Evolutionary conservation across 768 basidiomycete species (phyloP), one percentile per base, ranked within the genome.

Genomic region (Phylloporus arenicola): DNA sequence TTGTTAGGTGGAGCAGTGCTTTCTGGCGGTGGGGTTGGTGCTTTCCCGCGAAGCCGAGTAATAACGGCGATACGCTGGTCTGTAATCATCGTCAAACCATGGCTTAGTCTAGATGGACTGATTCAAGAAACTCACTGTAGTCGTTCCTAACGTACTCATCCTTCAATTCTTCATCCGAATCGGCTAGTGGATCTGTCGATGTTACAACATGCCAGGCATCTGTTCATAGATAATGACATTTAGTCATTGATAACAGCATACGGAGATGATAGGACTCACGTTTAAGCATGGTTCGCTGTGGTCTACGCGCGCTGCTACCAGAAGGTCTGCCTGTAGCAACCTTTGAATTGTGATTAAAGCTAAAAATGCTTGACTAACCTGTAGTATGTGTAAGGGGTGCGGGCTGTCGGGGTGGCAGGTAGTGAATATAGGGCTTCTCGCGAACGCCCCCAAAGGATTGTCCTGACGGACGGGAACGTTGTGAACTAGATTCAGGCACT

Each of bases 181-280:
- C 85, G 12, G 68, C 71, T 14, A 88, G 70, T 14, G 86, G 83
- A 60, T 89, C 86, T 31, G 75, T 74, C 24, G 76, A 78, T 34
- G 74, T 75, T 25, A 82, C 75, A 29, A 79, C 69, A 58, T 84
- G 80, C 86, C 85, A 89, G 7, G 87, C 86, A 51, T 89, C 88
- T 90, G 69, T 29, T 38, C 41, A 43, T 25, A 19, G 29, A 47
- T 44, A 19, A 31, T 24, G 17, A n/a, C 20, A 1, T 13, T 52
- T 27, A 30, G 41, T 30, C 43, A 27, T 34, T 0, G 19, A 52
- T 40, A 20, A 34, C 0, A 24, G 51, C 42, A 24, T 14, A 31
- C 20, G 22, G 39, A 14, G 12, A 22, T 14, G 24, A 16, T 17
- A 22, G 38, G 7, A 62, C 69, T 51, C 50, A 78, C 76, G 77